Evolutionary conservation across 2,329 filamentous ascomycete species (phyloP), one percentile per base, ranked within the genome.

Genomic region (Alternaria gansuensis): DNA sequence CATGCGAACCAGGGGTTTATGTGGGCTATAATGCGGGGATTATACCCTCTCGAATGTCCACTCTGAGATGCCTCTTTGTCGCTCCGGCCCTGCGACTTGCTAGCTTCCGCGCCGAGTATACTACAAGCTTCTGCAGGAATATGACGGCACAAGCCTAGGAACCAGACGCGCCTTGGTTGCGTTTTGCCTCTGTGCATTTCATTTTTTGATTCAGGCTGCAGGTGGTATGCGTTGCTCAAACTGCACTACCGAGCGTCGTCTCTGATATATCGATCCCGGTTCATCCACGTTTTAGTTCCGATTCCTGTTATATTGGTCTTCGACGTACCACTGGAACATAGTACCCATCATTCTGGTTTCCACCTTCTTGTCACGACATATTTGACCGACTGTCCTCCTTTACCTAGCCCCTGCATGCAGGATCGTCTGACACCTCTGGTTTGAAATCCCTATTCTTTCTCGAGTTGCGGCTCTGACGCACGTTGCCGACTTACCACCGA

Each of bases 11-110:
- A 45, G 66, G 64, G 62, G 50, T 33, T 31, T 13, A 17, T 48
- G 29, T 48, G 31, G 57, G 60, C 60, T 70, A 71, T 75, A 72
- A 72, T 75, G 73, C 73, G 73, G 73, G 70, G 69, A 60, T 57
- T 69, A 68, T 66, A 64, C 45, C 63, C 57, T 59, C 54, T 59
- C 51, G 39, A 54, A 43, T 51, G 51, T 48, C 36, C 36, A 51
- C 57, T 62, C 44, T 67, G 68, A 60, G 64, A 60, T 65, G 64
- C 57, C 62, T 63, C 62, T 59, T 54, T 62, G 58, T 60, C 60
- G 37, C 61, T 49, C 59, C 60, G 54, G 63, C 60, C 43, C 45
- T 60, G 50, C 48, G 36, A 54, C 45, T 52, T 48, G 52, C 58
- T 62, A 58, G 50, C 43, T 50, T 54, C 55, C 57, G 54, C 55